A percentile compares a stretch with the other conserved stretches of the same genome.
phyloP scores from a whole-genome alignment of 1,284 basidiomycete species.

The Fomitiporia mediterranea region DNA sequence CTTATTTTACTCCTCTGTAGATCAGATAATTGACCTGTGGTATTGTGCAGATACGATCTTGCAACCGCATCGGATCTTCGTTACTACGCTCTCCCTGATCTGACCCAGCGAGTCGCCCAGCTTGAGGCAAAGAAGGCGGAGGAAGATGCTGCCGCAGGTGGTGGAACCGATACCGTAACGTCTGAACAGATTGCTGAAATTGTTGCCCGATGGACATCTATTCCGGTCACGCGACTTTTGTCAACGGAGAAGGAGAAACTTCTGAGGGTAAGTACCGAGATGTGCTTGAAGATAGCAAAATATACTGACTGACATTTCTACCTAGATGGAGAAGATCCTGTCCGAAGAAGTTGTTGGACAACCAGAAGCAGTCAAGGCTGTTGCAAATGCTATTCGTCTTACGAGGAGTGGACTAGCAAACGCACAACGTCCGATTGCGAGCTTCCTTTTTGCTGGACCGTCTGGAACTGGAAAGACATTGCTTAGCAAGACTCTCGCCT shows the following conservation, averaged over 20 bases:
- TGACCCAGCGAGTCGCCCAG: slow-evolving; percentile 69
- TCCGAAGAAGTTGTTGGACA: slow-evolving; percentile 80
- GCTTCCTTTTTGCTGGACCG: slow-evolving; percentile 91
- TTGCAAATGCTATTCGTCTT: slow-evolving; percentile 88
- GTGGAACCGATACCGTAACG: slow-evolving; percentile 76
- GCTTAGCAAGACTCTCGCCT: slow-evolving; percentile 88
- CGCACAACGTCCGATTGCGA: slow-evolving; percentile 82
- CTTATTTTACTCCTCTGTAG: slow-evolving; percentile 15
- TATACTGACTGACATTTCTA: slow-evolving; percentile 21
- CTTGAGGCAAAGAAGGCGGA: slow-evolving; percentile 72
- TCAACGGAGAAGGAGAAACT: slow-evolving; percentile 92
- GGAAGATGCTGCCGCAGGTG: slow-evolving; percentile 53
- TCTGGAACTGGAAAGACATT: slow-evolving; percentile 89
- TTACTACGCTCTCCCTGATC: slow-evolving; percentile 91
- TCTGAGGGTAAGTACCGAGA: slow-evolving; percentile 34
- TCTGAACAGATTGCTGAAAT: slow-evolving; percentile 91
- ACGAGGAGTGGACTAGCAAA: slow-evolving; percentile 88
- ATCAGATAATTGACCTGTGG: not conserved
- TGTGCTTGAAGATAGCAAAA: not conserved
- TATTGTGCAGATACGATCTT: slow-evolving; percentile 62
- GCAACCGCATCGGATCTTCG: slow-evolving; percentile 86
- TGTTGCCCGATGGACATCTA: slow-evolving; percentile 84
- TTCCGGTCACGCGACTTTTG: slow-evolving; percentile 85
- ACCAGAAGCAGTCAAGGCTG: slow-evolving; percentile 81
- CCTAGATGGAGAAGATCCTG: slow-evolving; percentile 63